Percentiles rank a stretch among this genome's conserved stretches.
phyloP scores from a whole-genome alignment of 352 stramenopile species.

The Aphanomyces cochlioides region DNA sequence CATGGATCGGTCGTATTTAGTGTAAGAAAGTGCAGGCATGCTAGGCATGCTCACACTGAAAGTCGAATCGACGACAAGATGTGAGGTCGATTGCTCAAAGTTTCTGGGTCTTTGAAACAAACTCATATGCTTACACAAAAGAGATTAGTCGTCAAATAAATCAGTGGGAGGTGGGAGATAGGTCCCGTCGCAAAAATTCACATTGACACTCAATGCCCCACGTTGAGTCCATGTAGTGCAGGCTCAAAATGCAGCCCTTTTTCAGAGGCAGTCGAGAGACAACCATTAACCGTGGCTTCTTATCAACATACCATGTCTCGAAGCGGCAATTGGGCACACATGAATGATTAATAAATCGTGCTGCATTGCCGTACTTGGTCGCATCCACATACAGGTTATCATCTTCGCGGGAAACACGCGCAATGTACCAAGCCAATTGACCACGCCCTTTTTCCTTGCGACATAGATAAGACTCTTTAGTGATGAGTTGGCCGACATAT shows the following conservation, averaged over 20 bases:
- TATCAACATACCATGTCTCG: conserved; percentile 7
- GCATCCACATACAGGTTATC: background rate
- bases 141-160: no score
- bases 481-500: conserved; percentile 1
- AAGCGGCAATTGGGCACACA: background rate
- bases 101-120: no score
- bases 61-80: no score
- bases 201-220: background rate
- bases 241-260: background rate
- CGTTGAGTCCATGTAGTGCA: background rate
- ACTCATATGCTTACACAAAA: no score
- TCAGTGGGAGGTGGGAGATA: background rate
- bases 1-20: no score
- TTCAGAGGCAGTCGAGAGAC: background rate
- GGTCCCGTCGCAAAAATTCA: background rate
- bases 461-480: background rate
- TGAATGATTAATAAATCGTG: conserved; percentile 2
- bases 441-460: background rate
- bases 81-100: no score
- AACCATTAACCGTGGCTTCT: background rate
- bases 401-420: background rate
- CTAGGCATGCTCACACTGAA: no score
- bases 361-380: background rate
- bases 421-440: background rate
- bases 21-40: no score